Evolutionary conservation across 345 rosid genomes (phyloP), one percentile per base, ranked within the genome.

Genomic region (Euclidium syriacum): DNA sequence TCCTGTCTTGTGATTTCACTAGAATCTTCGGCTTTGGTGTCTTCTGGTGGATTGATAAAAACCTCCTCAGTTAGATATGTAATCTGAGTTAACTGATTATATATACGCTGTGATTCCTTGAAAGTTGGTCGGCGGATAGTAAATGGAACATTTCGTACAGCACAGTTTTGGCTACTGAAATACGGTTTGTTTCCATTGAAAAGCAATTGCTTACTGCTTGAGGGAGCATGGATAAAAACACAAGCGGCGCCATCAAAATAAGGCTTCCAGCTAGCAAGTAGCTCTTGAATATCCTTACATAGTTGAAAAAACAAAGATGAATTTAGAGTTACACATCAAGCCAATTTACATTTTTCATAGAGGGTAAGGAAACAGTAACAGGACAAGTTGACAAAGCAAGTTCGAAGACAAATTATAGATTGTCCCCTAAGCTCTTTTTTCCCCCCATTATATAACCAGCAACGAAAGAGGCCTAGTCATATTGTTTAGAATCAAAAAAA

Each of bases 231-330:
- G 30, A 94, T 61, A 63, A 80, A 90, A 73, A 94, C 80, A 76
- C 79, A 79, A 24, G 85, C 46, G 50, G 86, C 74, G 47, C 85
- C 88, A 65, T 87, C 91, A 78, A 94, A 94, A 78, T 90, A 87
- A 61, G 82, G 80, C 78, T 94, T 87, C 99, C 99, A 94, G 69
- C 88, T 68, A 73, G 77, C 75, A 80, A 94, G 80, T 47, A 94
- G 74, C 67, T 94, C 96, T 78, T 83, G 96, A 62, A 90, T 68
- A 47, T 94, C 99, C 99, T 94, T 69, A 22, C 62, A 66, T 36
- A 58, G 71, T 72, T 47, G 50, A 32, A 41, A 62, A 66, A 32
- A 41, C 58, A 66, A 57, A 10, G 39, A 70, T 44, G 19, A 52
- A n/a, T n/a, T 51, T 46, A 65, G 18, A 18, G 9, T 52, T 17